Percentiles rank a stretch among this genome's conserved stretches.
Evolutionary conservation across 306 rosid species (phyloP).

Genomic region (Prunus dulcis): DNA sequence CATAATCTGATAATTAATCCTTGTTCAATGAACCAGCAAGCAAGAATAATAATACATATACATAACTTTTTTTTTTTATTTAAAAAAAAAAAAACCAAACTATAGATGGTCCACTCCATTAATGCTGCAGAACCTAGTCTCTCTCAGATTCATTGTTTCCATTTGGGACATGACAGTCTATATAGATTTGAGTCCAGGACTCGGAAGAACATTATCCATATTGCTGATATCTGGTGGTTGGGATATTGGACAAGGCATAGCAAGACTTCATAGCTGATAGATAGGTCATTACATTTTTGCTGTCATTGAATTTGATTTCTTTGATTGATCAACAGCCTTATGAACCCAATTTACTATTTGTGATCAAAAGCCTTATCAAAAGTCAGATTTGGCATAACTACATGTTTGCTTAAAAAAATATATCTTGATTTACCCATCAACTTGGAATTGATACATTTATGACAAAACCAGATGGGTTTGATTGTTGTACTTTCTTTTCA

Average conservation of each 20-base stretch:
- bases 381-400: not conserved
- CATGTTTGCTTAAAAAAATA: too few relatives aligned
- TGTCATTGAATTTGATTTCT: conserved; percentile 4
- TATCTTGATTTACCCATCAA: not conserved
- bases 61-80: not conserved
- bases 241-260: conserved; percentile 23
- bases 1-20: not conserved
- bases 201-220: conserved; percentile 27
- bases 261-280: not conserved
- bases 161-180: conserved; percentile 22
- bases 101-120: conserved; percentile 38
- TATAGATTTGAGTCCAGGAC: conserved; percentile 15
- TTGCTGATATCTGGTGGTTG: conserved; percentile 31
- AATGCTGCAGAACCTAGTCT: conserved; percentile 28
- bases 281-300: not conserved
- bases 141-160: conserved; percentile 37
- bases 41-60: conserved; percentile 5
- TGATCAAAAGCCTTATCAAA: too few relatives aligned
- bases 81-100: not conserved
- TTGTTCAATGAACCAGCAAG: conserved; percentile 25
- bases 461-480: conserved; percentile 1
- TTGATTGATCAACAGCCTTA: not conserved
- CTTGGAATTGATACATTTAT: not conserved
- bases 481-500: conserved; percentile 5
- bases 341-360: not conserved